phyloP scores from a whole-genome alignment of 192 early-diverging fungal species.

The Backusella westeae region DNA sequence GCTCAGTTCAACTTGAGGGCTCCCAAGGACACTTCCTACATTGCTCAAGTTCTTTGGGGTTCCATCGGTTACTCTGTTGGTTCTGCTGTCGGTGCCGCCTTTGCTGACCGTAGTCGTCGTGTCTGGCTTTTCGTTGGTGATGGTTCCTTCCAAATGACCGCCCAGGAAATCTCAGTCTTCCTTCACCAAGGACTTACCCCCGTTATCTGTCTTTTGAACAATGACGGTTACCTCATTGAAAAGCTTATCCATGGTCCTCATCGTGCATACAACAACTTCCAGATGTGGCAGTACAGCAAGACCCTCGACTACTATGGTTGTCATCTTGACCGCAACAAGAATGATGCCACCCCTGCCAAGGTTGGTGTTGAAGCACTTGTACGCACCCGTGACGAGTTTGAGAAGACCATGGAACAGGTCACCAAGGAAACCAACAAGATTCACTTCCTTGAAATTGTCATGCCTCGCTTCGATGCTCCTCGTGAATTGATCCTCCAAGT shows the following conservation, averaged over 20 bases:
- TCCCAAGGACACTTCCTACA: constrained; percentile 33
- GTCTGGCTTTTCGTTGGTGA: constrained; percentile 50
- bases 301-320: constrained; percentile 44
- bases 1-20: constrained; percentile 36
- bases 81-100: constrained; percentile 43
- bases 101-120: constrained; percentile 39
- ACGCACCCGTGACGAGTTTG: constrained; percentile 36
- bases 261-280: constrained; percentile 47
- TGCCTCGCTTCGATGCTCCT: constrained; percentile 46
- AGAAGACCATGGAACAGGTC: constrained; percentile 30
- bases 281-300: constrained; percentile 50
- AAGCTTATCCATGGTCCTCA: constrained; percentile 43
- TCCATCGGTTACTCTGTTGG: constrained; percentile 36
- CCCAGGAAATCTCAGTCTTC: constrained; percentile 48
- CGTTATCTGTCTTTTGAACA: constrained; percentile 50
- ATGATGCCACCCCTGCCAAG: not conserved
- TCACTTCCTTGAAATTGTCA: constrained; percentile 49
- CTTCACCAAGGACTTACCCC: constrained; percentile 45
- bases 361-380: constrained; percentile 37
- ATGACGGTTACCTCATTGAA: constrained; percentile 55
- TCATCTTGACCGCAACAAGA: constrained; percentile 24
- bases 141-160: constrained; percentile 52
- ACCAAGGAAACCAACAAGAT: constrained; percentile 32
- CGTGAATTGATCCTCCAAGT: constrained; percentile 34
- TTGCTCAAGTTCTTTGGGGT: constrained; percentile 41